Base-by-base conservation (phyloP, 2,329 filamentous ascomycete species). In the Aspergillus udagawae region DNA sequence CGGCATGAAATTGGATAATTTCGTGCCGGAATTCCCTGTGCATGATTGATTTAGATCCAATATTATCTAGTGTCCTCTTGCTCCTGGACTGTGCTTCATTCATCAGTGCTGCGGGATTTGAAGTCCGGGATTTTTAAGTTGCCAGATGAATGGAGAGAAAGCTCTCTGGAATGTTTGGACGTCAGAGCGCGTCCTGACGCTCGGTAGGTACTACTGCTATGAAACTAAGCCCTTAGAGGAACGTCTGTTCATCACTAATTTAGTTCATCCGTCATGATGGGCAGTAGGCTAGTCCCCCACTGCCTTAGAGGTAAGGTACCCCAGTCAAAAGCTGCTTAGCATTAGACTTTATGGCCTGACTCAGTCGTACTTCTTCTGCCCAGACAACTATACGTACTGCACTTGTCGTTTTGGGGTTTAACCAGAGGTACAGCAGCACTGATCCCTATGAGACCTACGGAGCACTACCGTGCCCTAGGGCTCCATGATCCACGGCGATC, bases 341-440 rank as follows among this genome's bases (percentile, higher is more conserved):
- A 38, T 38, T 38, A 17, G 32, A 38, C 14, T 38, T 38, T 38
- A 17, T 38, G 32, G 32, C 32, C 14, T 38, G 32, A 38, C 5
- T 38, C 32, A 38, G 32, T 17, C 14, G 14, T 38, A 52, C 48
- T 25, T 17, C 48, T 25, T 21, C 32, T 42, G 17, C 35, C 32
- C 25, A 38, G 32, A 44, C 27, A 21, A 32, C 23, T 42, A 28
- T 42, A 28, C 29, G 21, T 44, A 53, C 44, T 42, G 32, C 32
- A 38, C 32, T 38, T 38, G 32, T 38, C 32, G 32, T 38, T 38
- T 35, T 38, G 32, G 32, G 32, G 32, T 38, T 17, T 38, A 38
- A 14, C 14, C 4, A 42, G 56, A 59, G 53, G 53, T 57, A 59
- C 52, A 62, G 54, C 60, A 63, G 32, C 32, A 7, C 14, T 17